phyloP scores from a whole-genome alignment of 129 eudicot species.

The Silybum marianum region DNA sequence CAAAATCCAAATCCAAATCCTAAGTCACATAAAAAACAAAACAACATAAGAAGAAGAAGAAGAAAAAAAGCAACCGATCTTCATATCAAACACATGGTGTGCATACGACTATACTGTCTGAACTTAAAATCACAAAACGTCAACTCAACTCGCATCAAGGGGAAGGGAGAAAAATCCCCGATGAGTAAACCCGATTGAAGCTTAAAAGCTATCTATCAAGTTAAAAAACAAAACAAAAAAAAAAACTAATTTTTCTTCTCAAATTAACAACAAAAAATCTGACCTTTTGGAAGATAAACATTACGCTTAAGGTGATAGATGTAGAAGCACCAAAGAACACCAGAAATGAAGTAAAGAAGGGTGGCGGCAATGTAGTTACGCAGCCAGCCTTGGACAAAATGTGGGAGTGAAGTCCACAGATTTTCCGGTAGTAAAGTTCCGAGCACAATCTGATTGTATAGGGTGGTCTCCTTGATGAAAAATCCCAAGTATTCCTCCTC shows the following conservation, averaged over 20 bases:
- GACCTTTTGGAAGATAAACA: slow-evolving; percentile 31
- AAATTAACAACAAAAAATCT: neutral
- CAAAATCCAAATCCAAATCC: too few relatives aligned
- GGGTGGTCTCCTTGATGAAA: slow-evolving; percentile 22
- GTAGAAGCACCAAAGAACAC: slow-evolving; percentile 28
- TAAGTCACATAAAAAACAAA: neutral
- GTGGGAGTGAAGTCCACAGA: slow-evolving; percentile 33
- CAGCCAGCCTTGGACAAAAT: slow-evolving; percentile 25
- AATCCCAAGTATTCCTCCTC: slow-evolving; percentile 16
- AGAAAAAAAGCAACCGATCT: neutral
- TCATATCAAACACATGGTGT: slow-evolving; percentile 6
- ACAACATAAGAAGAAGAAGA: neutral
- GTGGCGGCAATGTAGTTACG: slow-evolving; percentile 34
- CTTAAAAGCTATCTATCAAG: neutral
- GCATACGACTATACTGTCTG: slow-evolving; percentile 1
- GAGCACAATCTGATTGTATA: slow-evolving; percentile 27
- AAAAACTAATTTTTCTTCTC: neutral
- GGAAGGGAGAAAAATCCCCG: neutral
- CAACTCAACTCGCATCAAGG: neutral
- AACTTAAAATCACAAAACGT: neutral
- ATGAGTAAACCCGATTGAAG: neutral
- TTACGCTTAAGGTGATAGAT: slow-evolving; percentile 35
- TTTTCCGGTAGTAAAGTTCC: slow-evolving; percentile 31
- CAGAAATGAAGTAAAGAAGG: slow-evolving; percentile 25
- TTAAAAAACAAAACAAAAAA: neutral